Base-by-base conservation (phyloP, 768 basidiomycete species). In the Tricholoma saponaceum region DNA sequence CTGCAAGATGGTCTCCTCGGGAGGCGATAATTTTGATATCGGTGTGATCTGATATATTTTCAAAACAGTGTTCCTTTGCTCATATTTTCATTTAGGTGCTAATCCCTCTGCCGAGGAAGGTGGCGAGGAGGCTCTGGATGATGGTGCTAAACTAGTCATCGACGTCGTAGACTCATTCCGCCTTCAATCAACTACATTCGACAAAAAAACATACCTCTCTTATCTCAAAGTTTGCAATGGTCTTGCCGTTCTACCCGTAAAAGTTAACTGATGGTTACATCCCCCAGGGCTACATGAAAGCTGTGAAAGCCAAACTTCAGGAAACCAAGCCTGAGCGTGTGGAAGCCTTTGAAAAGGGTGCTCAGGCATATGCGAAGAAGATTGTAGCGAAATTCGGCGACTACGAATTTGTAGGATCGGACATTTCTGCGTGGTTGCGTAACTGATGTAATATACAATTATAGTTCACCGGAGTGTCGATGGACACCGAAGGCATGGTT, bases 401-500 rank as follows among this genome's bases (percentile, higher is more conserved):
- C 71, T 97, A 81, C 69, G 94, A 98, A 76, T 97, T 98, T 72
- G 90, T 92, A 59, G 62, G 89, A 26, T 72, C 13, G 4, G n/a
- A 18, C 5, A 18, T 4, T 10, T 4, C 16, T 50, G 47, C n/a
- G n/a, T 12, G n/a, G 14, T 18, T n/a, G 7, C 26, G 16, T n/a
- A 5, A 50, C 26, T 50, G 7, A 50, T 9, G 16, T n/a, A 30
- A 9, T 16, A 6, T 50, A 18, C 9, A 4, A 56, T 4, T 20
- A 18, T 55, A 91, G 89, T 91, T 83, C 76, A 83, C 78, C 51
- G 86, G 90, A 58, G 87, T 87, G 69, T 65, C 54, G 41, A 89
- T 91, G 89, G 82, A 92, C 70, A 76, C 84, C n/a, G 90, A 97
- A 4, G 96, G 95, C 56, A 90, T 96, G 92, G 82, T 98, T 64